Conservation (phyloP, 2,329 filamentous ascomycete genomes). For the Fusarium heterosporum region DNA sequence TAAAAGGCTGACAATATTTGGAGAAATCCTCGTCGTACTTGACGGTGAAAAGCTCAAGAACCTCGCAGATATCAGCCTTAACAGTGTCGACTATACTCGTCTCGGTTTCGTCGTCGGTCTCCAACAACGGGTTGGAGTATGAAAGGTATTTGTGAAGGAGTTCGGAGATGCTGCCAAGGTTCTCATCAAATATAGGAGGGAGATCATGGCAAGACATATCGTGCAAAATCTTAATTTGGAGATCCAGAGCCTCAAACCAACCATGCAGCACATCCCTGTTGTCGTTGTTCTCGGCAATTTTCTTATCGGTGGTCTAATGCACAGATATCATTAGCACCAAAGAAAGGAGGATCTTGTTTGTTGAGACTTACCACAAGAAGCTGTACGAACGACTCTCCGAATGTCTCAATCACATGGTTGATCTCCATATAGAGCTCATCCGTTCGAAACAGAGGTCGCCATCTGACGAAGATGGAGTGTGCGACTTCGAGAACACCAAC, state of each 20-base stretch:
- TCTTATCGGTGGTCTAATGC: constrained; percentile 71
- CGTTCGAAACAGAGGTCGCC: constrained; percentile 93
- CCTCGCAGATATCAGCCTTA: constrained; percentile 94
- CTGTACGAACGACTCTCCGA: constrained; percentile 84
- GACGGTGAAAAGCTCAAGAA: constrained; percentile 87
- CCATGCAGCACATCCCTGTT: constrained; percentile 80
- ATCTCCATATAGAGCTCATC: constrained; percentile 95
- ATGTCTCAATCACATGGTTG: constrained; percentile 90
- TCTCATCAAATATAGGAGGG: constrained; percentile 92
- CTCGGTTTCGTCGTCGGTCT: constrained; percentile 90
- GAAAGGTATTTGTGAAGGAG: constrained; percentile 93
- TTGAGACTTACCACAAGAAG: constrained; percentile 73
- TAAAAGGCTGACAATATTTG: constrained; percentile 82
- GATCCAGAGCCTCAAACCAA: constrained; percentile 86
- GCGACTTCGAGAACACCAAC: constrained; percentile 96
- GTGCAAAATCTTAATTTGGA: constrained; percentile 92
- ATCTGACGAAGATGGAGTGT: constrained; percentile 96
- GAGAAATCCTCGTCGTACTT: constrained; percentile 98
- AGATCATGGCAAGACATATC: constrained; percentile 98
- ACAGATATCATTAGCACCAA: constrained; percentile 30
- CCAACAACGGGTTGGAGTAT: constrained; percentile 85
- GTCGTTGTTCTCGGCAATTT: constrained; percentile 78
- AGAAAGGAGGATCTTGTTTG: neutral
- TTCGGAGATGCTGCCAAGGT: constrained; percentile 79
- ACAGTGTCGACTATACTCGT: constrained; percentile 85